Evolutionary conservation across 768 basidiomycete species (phyloP).

Genomic region (Suillus sp.): DNA sequence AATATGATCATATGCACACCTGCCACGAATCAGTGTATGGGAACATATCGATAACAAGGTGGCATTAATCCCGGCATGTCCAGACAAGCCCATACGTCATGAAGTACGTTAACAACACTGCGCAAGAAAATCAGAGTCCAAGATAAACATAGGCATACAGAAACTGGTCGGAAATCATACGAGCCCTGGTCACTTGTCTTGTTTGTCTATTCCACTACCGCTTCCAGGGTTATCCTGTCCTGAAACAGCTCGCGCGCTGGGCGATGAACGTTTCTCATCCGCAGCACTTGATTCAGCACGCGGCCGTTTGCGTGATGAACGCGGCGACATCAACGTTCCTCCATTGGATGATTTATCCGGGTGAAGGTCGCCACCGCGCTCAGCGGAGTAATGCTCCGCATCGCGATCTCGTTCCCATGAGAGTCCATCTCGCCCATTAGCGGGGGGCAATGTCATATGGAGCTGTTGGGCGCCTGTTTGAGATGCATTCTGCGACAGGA

Average conservation of each 20-base stretch:
- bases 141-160: conserved; percentile 4
- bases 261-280: conserved; percentile 21
- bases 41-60: conserved; percentile 1
- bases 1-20: not conserved
- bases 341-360: conserved; percentile 26
- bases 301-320: conserved; percentile 31
- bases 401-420: conserved; percentile 37
- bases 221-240: conserved; percentile 21
- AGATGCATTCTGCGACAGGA: conserved; percentile 31
- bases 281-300: conserved; percentile 24
- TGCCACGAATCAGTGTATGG: not conserved
- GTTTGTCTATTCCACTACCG: conserved; percentile 23
- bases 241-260: conserved; percentile 20
- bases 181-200: conserved; percentile 28
- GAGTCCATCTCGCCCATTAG: conserved; percentile 28
- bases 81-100: conserved; percentile 11
- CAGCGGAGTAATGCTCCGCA: conserved; percentile 32
- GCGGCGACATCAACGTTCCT: conserved; percentile 22
- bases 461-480: conserved; percentile 28
- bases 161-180: not conserved
- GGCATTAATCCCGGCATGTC: conserved; percentile 8
- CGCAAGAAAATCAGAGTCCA: conserved; percentile 9
- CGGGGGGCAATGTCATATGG: conserved; percentile 32
- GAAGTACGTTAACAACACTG: conserved; percentile 5
- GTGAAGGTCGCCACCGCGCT: conserved; percentile 21